Base-by-base conservation (phyloP, 495 filamentous ascomycete genomes). In the Amniculicola lignicola region DNA sequence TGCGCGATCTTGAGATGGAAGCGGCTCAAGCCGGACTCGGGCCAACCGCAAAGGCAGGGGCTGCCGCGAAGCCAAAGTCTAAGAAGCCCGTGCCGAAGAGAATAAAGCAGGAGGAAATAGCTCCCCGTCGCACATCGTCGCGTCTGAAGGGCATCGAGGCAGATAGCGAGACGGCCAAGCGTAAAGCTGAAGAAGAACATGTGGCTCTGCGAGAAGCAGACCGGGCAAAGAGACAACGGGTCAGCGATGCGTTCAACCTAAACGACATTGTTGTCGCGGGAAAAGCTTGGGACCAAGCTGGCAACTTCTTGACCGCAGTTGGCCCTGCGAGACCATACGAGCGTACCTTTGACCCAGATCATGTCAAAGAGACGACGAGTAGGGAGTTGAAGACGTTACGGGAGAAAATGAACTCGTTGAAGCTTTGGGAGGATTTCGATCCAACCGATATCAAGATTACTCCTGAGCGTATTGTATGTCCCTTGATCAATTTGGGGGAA, bases 401-500 rank as follows among this genome's bases (percentile, higher is more conserved):
- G 45, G 75, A 92, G 72, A 84, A 83, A 55, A 90, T 98, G 88
- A 83, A 79, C 64, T 79, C 81, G 0, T 69, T 98, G 33, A 75
- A 85, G 53, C 67, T 98, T 14, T 98, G 90, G 74, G 87, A 91
- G 39, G 79, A 79, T 21, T 94, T 86, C 77, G 80, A 82, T 16
- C 89, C 90, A 0, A 88, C 83, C 64, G 88, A 88, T 37, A 93
- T 97, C 67, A 98, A 97, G 63, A 82, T 97, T 43, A 92, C 88
- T 0, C 91, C 90, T 0, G 90, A 97, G 68, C 77, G 93, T 51
- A 81, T 96, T 24, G 67, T 69, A 63, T 40, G 66, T 58, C 15
- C 27, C 43, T 14, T 16, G 11, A 35, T 45, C 50, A 24, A 27
- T 19, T 29, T 2, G 14, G 7, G 9, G 29, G n/a, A n/a, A n/a